Evolutionary conservation across 306 rosid species (phyloP), one percentile per base, ranked within the genome.

Genomic region (Fragaria vesca): DNA sequence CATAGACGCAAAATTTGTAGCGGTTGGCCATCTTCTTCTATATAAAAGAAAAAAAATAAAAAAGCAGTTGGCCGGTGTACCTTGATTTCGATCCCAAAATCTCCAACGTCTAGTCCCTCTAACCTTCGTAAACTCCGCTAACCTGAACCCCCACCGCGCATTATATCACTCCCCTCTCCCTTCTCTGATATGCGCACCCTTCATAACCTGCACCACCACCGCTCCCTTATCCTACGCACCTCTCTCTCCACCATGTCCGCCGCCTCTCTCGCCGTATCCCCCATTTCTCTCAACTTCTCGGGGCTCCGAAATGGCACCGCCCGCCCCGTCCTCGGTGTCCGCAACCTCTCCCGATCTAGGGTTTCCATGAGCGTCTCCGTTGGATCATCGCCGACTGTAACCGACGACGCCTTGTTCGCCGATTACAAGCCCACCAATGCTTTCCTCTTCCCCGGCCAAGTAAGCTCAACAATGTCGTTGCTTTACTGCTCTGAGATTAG

Each of bases 381-480:
- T 30, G 92, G 95, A 87, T 92, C 70, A 7, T 66, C 97, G 60
- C 92, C 88, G 80, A 4, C 89, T 10, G 57, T 87, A 28, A 78
- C 84, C 1, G 78, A 69, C 45, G 91, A 93, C 42, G 78, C 86
- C 55, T 81, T 87, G 76, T 88, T 96, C 83, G 76, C 86, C 20
- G 98, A 93, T 81, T 96, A 88, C 83, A 91, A 83, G 74, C 89
- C 95, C 80, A 82, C 79, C 83, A 82, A 34, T 52, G 93, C 98
- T 12, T 96, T 96, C 80, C 87, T 96, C 74, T 96, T 96, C 84
- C 99, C 99, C 38, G 98, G 99, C 9, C 99, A 93, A 91, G 99
- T 93, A 48, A 24, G 54, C 79, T 74, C 50, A 46, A 74, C 69
- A 60, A 26, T 60, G 78, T 18, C 43, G 18, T 24, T 42, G 2